Percentiles rank a stretch among this genome's conserved stretches.
Conservation (phyloP, 2,329 filamentous ascomycete species). For the Diaporthe humulicola region DNA sequence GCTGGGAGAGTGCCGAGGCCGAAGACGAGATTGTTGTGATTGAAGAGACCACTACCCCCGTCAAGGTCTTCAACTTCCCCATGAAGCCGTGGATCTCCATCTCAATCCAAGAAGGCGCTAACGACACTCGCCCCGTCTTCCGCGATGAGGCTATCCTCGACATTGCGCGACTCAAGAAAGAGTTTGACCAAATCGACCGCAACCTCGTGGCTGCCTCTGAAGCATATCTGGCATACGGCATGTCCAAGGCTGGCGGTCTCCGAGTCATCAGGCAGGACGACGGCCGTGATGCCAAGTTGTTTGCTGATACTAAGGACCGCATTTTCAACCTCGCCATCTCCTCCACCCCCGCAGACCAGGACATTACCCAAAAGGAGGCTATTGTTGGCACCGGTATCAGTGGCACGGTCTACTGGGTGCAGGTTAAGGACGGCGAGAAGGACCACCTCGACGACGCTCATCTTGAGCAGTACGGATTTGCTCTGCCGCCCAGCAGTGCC, state of each 20-base stretch:
- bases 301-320: conserved; percentile 90
- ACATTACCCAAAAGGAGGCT: conserved; percentile 76
- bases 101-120: conserved; percentile 72
- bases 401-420: conserved; percentile 96
- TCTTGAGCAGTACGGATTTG: conserved; percentile 87
- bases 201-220: conserved; percentile 91
- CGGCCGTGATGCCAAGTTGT: conserved; percentile 91
- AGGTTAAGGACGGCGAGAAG: conserved; percentile 81
- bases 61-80: conserved; percentile 94
- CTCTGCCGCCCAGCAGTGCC: conserved; percentile 86
- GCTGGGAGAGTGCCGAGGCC: conserved; percentile 89
- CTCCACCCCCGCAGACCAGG: conserved; percentile 70
- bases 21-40: conserved; percentile 75
- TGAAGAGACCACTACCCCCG: conserved; percentile 74
- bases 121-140: conserved; percentile 73
- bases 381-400: conserved; percentile 95
- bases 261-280: conserved; percentile 95
- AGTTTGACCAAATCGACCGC: conserved; percentile 97
- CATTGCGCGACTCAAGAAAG: conserved; percentile 94
- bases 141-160: conserved; percentile 88
- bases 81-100: conserved; percentile 97
- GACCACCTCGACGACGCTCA: conserved; percentile 84
- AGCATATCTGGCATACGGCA: conserved; percentile 93
- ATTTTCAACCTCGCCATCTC: conserved; percentile 95
- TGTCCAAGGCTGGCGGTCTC: conserved; percentile 92